phyloP scores from a whole-genome alignment of 192 early-diverging fungal species.

The Rhizophlyctis rosea region DNA sequence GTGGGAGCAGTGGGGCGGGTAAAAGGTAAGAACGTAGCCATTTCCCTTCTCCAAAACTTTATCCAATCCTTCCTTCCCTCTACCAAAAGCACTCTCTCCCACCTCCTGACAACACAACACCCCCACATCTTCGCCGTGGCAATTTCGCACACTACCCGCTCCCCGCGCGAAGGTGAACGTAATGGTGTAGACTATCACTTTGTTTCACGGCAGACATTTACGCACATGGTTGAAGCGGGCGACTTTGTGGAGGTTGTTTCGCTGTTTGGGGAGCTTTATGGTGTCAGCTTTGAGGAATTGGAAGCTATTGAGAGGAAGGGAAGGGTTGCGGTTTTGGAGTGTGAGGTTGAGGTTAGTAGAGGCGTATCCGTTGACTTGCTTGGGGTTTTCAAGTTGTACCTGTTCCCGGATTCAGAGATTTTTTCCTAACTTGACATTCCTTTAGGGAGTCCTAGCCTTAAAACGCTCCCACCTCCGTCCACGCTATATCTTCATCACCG shows the following conservation, averaged over 20 bases:
- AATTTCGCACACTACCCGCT: conserved; percentile 56
- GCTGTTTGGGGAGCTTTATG: conserved; percentile 58
- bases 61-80: no score
- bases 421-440: not conserved
- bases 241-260: conserved; percentile 50
- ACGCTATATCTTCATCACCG: conserved; percentile 43
- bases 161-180: conserved; percentile 51
- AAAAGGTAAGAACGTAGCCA: conserved; percentile 38
- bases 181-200: conserved; percentile 58
- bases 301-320: conserved; percentile 50
- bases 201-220: conserved; percentile 39
- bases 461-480: conserved; percentile 45
- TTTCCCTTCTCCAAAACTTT: not conserved
- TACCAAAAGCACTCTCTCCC: no score
- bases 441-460: conserved; percentile 47
- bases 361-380: conserved; percentile 5
- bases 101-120: conserved; percentile 32
- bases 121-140: conserved; percentile 46
- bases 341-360: conserved; percentile 48
- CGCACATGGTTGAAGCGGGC: conserved; percentile 38
- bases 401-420: no score
- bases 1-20: conserved; percentile 52
- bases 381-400: not conserved
- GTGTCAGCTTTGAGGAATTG: conserved; percentile 43
- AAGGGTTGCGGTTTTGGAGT: conserved; percentile 52